These are phyloP conservation scores for Syzygium grande DNA, from an alignment of 345 rosid genomes.

Conservation along the genomic window DNA sequence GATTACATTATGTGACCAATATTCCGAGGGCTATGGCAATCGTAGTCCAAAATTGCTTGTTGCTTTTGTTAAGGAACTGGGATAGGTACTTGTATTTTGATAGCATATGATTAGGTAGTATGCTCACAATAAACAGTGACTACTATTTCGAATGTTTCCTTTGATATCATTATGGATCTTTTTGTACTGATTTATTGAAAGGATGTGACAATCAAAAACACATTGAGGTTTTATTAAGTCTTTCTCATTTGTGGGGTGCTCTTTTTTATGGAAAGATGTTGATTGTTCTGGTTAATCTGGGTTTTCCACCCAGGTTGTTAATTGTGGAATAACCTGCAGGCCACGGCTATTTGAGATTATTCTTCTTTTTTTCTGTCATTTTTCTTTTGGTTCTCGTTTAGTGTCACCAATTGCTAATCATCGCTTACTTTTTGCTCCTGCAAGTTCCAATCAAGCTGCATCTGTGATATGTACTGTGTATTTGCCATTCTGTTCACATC, in stretches of 20 bases:
- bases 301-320: background rate
- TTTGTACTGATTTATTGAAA: background rate
- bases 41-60: background rate
- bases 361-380: background rate
- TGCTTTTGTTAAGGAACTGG: background rate
- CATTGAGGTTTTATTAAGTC: background rate
- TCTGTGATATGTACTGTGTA: background rate
- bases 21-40: background rate
- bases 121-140: background rate
- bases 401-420: background rate
- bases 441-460: background rate
- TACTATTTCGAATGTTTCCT: background rate
- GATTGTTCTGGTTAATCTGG: background rate
- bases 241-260: background rate
- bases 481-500: background rate
- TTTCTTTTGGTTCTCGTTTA: background rate
- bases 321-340: background rate
- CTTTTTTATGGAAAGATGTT: background rate
- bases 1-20: background rate
- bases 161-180: background rate
- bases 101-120: background rate
- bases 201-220: background rate
- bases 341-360: background rate
- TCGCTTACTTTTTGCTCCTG: background rate
- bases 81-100: background rate